These are phyloP conservation scores for Thamnidium elegans DNA, from an alignment of 192 early-diverging fungal species.

Conservation along the genomic window DNA sequence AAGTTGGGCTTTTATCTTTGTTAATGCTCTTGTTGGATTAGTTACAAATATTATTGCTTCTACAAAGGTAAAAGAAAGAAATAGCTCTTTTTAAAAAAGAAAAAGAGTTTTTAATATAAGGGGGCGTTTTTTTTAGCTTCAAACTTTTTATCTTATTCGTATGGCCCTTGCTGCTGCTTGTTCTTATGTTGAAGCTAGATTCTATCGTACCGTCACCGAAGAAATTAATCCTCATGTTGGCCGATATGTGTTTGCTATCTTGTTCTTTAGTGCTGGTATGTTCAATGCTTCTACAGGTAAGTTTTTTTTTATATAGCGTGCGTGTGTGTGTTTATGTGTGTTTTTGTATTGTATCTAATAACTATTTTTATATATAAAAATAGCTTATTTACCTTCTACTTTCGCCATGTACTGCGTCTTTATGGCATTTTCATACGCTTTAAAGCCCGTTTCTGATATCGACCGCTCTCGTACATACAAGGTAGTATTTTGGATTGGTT, in stretches of 20 bases:
- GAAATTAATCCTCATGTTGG: conserved; percentile 65
- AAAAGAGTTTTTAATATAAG: neutral
- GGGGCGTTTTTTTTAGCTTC: conserved; percentile 50
- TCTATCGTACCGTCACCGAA: conserved; percentile 62
- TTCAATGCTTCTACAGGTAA: conserved; percentile 77
- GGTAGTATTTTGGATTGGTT: conserved; percentile 59
- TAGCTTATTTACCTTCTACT: conserved; percentile 83
- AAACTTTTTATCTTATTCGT: conserved; percentile 75
- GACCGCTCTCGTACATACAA: conserved; percentile 48
- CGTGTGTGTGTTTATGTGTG: neutral
- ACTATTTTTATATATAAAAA: neutral
- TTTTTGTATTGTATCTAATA: neutral
- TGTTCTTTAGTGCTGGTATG: conserved; percentile 79
- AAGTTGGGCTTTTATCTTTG: conserved; percentile 75
- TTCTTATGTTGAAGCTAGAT: conserved; percentile 55
- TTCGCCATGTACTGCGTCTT: conserved; percentile 89
- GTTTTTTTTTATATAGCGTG: neutral
- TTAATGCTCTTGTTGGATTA: conserved; percentile 53
- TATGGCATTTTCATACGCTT: conserved; percentile 67
- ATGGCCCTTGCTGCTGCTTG: conserved; percentile 55
- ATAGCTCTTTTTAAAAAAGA: neutral
- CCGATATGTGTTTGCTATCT: conserved; percentile 59
- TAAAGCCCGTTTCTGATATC: conserved; percentile 51
- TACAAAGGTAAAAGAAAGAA: conserved; percentile 37
- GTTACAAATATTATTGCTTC: conserved; percentile 41